These are phyloP conservation scores for Blastomyces gilchristii DNA, from an alignment of 2,329 filamentous ascomycete species.

Conservation along the genomic window DNA sequence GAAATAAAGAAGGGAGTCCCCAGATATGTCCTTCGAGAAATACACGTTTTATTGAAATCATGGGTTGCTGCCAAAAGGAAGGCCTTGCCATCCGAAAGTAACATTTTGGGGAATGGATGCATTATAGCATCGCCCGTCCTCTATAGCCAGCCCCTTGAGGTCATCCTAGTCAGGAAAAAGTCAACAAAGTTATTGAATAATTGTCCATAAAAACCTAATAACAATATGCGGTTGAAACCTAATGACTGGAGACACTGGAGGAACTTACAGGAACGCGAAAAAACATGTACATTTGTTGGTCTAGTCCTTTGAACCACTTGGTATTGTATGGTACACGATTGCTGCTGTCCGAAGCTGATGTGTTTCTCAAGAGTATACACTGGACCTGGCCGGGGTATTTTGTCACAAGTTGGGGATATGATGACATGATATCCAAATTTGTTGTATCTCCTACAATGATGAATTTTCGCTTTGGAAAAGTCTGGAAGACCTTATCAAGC, in stretches of 20 bases:
- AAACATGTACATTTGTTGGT: slow-evolving; percentile 66
- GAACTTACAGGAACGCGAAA: slow-evolving; percentile 49
- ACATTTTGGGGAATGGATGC: slow-evolving; percentile 56
- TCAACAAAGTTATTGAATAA: neutral
- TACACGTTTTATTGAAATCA: neutral
- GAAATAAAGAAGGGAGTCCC: neutral
- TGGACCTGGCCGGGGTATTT: slow-evolving; percentile 62
- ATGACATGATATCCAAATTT: slow-evolving; percentile 65
- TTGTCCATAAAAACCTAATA: neutral
- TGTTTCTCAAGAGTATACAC: slow-evolving; percentile 69
- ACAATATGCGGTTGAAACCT: neutral
- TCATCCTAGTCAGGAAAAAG: slow-evolving; percentile 42
- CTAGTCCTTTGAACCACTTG: slow-evolving; percentile 55
- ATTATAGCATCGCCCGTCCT: slow-evolving; percentile 59
- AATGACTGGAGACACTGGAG: neutral
- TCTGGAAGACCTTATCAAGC: slow-evolving; percentile 61
- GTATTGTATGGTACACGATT: slow-evolving; percentile 70
- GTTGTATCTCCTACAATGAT: slow-evolving; percentile 66
- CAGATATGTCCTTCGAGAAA: neutral
- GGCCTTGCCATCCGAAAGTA: slow-evolving; percentile 56
- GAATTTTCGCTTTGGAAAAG: slow-evolving; percentile 64
- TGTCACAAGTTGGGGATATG: slow-evolving; percentile 48
- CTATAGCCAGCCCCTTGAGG: slow-evolving; percentile 54
- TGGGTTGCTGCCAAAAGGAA: neutral
- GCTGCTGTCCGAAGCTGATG: slow-evolving; percentile 54